Evolutionary conservation across 1,139 yeast species (phyloP), one percentile per base, ranked within the genome.

Genomic region (Kodamaea alishanica): DNA sequence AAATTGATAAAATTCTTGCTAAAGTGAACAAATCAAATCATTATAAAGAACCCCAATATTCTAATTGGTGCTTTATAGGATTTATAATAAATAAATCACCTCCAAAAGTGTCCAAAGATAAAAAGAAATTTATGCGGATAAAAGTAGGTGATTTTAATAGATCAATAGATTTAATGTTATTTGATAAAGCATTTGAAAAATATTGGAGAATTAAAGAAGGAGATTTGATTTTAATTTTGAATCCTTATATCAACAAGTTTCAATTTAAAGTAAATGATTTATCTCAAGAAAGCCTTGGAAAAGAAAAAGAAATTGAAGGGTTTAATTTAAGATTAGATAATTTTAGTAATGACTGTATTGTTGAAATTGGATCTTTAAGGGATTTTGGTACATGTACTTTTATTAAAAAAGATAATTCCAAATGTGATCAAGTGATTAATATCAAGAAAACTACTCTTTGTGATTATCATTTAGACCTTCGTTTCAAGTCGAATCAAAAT

Each of bases 51-150:
- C 96, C 96, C 0, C 62, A 67, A 26, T 82, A 81, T 50, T 62
- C 82, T 9, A 89, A 90, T 53, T 89, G 87, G 84, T 81, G 84
- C 20, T 73, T 84, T 7, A 55, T 82, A 22, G 97, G 95, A 1
- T 71, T 85, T 6, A 66, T 90, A 0, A 67, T 79, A 5, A 55
- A 60, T 26, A 89, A 88, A 53, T 65, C 79, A 4, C 75, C 70
- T 6, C 70, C 84, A 1, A 70, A 67, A 45, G 55, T 63, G n/a
- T 62, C 79, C 0, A 52, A 64, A 12, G 65, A 71, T 34, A 60
- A 56, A 22, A 49, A 52, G 24, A 85, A 80, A 51, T 90, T 69
- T 51, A 65, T 86, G 50, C 76, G 75, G 46, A 44, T 90, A 6
- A 72, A 77, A 1, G 51, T 92, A 2, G 86, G 96, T 0, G 87